Evolutionary conservation across 23 red algal species (phyloP).

Genomic region (Gracilaria vermiculophylla): DNA sequence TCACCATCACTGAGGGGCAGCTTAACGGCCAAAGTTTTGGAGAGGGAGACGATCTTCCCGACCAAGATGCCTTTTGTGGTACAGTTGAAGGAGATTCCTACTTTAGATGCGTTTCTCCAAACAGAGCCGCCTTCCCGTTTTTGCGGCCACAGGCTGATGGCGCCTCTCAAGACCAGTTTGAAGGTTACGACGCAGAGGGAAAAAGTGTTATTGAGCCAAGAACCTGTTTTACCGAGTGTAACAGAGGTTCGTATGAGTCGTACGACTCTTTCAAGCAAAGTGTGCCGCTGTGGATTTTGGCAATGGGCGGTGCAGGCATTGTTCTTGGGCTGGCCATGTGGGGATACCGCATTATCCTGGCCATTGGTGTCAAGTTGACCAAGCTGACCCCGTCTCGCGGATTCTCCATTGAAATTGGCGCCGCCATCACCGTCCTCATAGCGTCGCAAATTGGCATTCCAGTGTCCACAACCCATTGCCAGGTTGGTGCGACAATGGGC

Average conservation of each 20-base stretch:
- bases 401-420: slow-evolving; percentile 92
- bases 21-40: neutral
- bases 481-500: slow-evolving; percentile 84
- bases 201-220: neutral
- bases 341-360: slow-evolving; percentile 90
- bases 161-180: neutral
- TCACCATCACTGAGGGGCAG: neutral
- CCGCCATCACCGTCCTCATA: slow-evolving; percentile 91
- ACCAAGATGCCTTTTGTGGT: slow-evolving; percentile 65
- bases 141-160: neutral
- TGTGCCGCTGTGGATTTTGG: slow-evolving; percentile 86
- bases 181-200: slow-evolving; percentile 37
- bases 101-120: slow-evolving; percentile 71
- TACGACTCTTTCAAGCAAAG: slow-evolving; percentile 13
- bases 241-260: neutral
- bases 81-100: slow-evolving; percentile 17
- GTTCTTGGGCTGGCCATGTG: slow-evolving; percentile 85
- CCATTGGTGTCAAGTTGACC: slow-evolving; percentile 96
- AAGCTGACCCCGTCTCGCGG: slow-evolving; percentile 93
- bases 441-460: slow-evolving; percentile 88
- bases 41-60: slow-evolving; percentile 45
- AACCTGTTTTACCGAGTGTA: slow-evolving; percentile 58
- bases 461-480: slow-evolving; percentile 96
- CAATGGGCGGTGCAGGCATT: slow-evolving; percentile 88
- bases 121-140: neutral